A percentile compares a stretch with the other conserved stretches of the same genome.
Conservation (phyloP, 2,329 filamentous ascomycete species). For the Aspergillus awamori region DNA sequence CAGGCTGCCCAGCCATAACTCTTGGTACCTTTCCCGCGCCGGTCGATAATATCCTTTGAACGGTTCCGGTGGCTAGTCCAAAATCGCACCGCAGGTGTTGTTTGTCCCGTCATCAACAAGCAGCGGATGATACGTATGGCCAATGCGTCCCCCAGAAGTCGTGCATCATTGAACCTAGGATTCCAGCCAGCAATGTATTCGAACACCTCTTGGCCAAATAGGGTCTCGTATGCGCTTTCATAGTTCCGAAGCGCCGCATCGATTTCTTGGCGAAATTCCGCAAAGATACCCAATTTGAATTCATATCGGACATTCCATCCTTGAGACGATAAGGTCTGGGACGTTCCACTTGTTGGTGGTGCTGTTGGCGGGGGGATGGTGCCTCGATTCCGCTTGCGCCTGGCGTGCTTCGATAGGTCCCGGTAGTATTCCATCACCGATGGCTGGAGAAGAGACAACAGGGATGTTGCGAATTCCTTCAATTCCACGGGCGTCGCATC, state of each 20-base stretch:
- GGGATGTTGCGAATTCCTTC: conserved; percentile 70
- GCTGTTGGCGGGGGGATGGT: conserved; percentile 77
- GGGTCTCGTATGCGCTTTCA: conserved; percentile 79
- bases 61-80: conserved; percentile 79
- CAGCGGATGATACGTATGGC: conserved; percentile 81
- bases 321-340: conserved; percentile 78
- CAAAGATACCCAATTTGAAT: conserved; percentile 87
- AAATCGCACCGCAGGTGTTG: conserved; percentile 75
- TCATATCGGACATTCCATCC: conserved; percentile 96
- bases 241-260: conserved; percentile 84
- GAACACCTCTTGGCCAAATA: conserved; percentile 81
- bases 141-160: conserved; percentile 79
- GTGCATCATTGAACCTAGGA: conserved; percentile 87
- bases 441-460: conserved; percentile 73
- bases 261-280: conserved; percentile 91
- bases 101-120: conserved; percentile 75
- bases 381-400: conserved; percentile 82
- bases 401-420: conserved; percentile 87
- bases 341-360: conserved; percentile 80
- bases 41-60: conserved; percentile 76
- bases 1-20: conserved; percentile 95
- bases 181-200: conserved; percentile 90
- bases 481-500: conserved; percentile 72
- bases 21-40: conserved; percentile 78
- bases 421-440: conserved; percentile 86